Evolutionary conservation across 73 alveolate species (phyloP).

Genomic region (Durusdinium trenchii): DNA sequence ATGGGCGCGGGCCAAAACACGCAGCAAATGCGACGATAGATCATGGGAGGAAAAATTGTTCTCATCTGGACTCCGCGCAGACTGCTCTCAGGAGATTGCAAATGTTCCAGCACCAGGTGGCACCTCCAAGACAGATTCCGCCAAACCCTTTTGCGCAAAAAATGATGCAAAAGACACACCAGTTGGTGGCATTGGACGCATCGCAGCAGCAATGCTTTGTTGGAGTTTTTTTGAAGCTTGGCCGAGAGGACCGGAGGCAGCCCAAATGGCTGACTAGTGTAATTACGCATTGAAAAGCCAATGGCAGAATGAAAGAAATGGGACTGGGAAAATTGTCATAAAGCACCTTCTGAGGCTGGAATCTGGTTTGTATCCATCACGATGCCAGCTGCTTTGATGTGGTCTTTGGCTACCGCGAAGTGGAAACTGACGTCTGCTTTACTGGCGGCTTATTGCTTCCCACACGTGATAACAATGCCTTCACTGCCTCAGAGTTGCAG

Average conservation of each 20-base stretch:
- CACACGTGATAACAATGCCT: constrained; percentile 49
- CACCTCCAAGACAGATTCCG: too few species aligned
- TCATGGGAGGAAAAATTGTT: too few species aligned
- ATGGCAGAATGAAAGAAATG: background rate
- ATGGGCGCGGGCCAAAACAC: too few species aligned
- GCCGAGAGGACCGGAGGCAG: background rate
- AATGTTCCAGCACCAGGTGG: too few species aligned
- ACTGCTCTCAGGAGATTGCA: too few species aligned
- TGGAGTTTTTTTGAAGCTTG: constrained; percentile 73
- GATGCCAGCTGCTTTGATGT: constrained; percentile 68
- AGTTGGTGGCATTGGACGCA: constrained; percentile 1
- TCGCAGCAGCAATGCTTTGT: constrained; percentile 49
- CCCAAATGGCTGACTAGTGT: background rate
- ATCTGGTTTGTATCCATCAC: constrained; percentile 72
- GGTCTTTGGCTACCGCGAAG: constrained; percentile 50
- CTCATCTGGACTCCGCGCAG: too few species aligned
- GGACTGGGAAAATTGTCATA: background rate
- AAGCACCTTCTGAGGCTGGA: background rate
- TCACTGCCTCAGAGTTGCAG: constrained; percentile 50
- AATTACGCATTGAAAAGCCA: background rate
- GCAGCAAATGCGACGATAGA: too few species aligned
- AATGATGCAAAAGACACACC: too few species aligned
- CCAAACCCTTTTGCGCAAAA: too few species aligned
- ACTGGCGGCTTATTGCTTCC: constrained; percentile 62
- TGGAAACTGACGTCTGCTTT: constrained; percentile 22